phyloP scores from a whole-genome alignment of 2,329 filamentous ascomycete genomes.

The Phialophora chinensis region DNA sequence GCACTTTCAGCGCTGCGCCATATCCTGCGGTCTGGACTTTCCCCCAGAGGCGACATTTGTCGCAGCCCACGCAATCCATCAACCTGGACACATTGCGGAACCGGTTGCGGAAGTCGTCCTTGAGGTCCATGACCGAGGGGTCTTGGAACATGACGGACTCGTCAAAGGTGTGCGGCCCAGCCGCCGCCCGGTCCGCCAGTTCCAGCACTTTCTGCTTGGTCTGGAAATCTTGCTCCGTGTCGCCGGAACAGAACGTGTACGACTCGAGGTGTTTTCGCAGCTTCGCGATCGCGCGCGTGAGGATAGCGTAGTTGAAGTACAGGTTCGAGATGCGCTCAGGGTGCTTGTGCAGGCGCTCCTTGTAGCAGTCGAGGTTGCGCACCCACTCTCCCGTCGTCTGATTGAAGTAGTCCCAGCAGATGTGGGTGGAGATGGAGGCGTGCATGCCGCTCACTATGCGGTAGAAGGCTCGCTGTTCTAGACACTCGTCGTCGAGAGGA shows the following conservation, averaged over 20 bases:
- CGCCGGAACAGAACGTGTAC: conserved; percentile 93
- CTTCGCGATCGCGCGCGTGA: conserved; percentile 89
- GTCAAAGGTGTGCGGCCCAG: conserved; percentile 80
- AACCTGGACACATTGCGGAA: conserved; percentile 96
- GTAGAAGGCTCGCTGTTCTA: conserved; percentile 99
- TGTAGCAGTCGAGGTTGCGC: conserved; percentile 89
- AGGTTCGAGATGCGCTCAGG: conserved; percentile 95
- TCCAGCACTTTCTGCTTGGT: conserved; percentile 83
- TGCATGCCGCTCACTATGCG: conserved; percentile 96
- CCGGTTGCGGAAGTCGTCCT: conserved; percentile 95
- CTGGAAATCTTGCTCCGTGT: conserved; percentile 74
- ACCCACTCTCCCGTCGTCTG: conserved; percentile 93
- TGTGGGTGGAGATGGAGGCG: conserved; percentile 91
- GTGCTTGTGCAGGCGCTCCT: conserved; percentile 78
- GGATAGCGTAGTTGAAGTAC: conserved; percentile 98
- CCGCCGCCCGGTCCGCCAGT: conserved; percentile 73
- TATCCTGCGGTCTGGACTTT: conserved; percentile 96
- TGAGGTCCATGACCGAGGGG: conserved; percentile 70
- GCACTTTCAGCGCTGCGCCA: conserved; percentile 89
- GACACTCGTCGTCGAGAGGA: conserved; percentile 85
- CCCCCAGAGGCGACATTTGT: conserved; percentile 98
- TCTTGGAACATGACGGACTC: conserved; percentile 92
- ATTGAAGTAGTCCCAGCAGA: conserved; percentile 96
- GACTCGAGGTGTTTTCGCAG: conserved; percentile 78
- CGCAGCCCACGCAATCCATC: conserved; percentile 98